Base-by-base conservation (phyloP, 768 basidiomycete genomes). In the Termitomyces sp. region DNA sequence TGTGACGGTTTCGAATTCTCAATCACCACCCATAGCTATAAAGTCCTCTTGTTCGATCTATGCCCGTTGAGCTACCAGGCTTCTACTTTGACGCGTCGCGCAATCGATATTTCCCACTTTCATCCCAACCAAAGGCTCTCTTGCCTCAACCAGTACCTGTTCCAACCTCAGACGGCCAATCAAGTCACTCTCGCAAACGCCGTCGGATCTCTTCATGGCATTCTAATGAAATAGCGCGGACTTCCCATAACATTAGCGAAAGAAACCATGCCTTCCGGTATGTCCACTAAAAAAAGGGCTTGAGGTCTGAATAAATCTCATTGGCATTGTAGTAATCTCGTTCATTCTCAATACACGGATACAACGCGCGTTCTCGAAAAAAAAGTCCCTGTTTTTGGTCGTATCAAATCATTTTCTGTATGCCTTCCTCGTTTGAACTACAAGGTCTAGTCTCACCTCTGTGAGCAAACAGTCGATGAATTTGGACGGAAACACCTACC, bases 21-120 rank as follows among this genome's bases (percentile, higher is more conserved):
- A n/a, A n/a, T n/a, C n/a, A n/a, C n/a, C n/a, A n/a, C n/a, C n/a
- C 29, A 4, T 9, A 29, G 29, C 3, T 29, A 29, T n/a, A 35
- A 15, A 35, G 33, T 15, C 5, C 33, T 15, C 4, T 4, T 15
- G 33, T 35, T 13, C 29, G 4, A 9, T 29, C n/a, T n/a, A 82
- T 82, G 79, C 75, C 78, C 49, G 70, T 64, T 53, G 69, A 78
- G 12, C 72, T 85, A 11, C 81, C 83, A 47, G 85, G 85, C 1
- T 67, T 84, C 49, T 81, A 79, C 63, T 86, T 76, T 70, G 83
- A 86, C 61, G 63, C 70, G 55, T 63, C 64, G 32, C 70, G 65
- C 52, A 78, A 80, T 38, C 76, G 84, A 10, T 86, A 86, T 64
- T 86, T 85, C 60, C 80, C 84, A 22, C 32, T 76, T 12, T 73